Conservation (phyloP, 306 rosid genomes). For the Inga laurina region DNA sequence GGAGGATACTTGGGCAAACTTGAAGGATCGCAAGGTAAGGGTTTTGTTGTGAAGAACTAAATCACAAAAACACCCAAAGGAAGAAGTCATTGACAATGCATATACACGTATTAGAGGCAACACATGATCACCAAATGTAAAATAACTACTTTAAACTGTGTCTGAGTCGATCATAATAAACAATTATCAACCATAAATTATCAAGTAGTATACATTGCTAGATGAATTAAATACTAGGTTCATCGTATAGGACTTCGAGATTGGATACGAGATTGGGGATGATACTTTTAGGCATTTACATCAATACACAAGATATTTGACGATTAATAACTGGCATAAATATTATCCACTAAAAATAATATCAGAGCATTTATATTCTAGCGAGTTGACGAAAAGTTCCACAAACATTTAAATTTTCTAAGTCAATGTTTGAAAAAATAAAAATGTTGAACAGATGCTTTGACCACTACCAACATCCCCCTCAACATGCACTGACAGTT, state of each 20-base stretch:
- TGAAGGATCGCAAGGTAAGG: conserved; percentile 95
- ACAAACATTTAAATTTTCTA: background rate
- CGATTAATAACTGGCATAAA: background rate
- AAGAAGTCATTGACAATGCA: conserved; percentile 25
- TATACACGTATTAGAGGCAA: conserved; percentile 17
- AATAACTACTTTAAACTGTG: background rate
- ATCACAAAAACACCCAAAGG: conserved; percentile 29
- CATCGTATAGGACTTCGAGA: background rate
- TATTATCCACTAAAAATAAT: background rate
- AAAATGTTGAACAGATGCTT: conserved; percentile 6
- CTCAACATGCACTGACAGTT: background rate
- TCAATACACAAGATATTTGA: background rate
- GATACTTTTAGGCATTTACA: background rate
- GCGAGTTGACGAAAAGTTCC: background rate
- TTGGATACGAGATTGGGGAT: background rate
- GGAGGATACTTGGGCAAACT: conserved; percentile 99
- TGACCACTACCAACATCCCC: conserved; percentile 3
- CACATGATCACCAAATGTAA: conserved; percentile 15
- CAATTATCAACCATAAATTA: conserved; percentile 1
- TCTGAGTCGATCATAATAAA: conserved; percentile 2
- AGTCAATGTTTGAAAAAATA: background rate
- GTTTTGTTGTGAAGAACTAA: conserved; percentile 85
- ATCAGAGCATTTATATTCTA: background rate
- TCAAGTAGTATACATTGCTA: background rate
- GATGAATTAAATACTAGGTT: background rate